Percentiles rank a stretch among this genome's conserved stretches.
These are phyloP conservation scores for Isatis tinctoria DNA, from an alignment of 345 rosid species.

Conservation along the genomic window DNA sequence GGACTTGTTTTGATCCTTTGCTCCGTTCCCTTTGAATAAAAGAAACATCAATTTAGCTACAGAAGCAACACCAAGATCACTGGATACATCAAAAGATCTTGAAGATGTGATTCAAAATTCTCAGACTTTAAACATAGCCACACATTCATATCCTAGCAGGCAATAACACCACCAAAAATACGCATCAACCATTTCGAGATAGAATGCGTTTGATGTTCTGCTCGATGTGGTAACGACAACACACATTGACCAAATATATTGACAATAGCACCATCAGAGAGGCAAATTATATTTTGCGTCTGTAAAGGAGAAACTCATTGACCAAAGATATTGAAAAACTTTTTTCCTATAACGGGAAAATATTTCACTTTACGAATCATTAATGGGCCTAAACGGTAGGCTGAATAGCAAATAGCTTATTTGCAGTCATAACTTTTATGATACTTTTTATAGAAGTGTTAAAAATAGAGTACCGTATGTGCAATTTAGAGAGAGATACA, in stretches of 20 bases:
- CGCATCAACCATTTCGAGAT: background rate
- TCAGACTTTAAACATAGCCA: too few species aligned
- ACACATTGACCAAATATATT: too few species aligned
- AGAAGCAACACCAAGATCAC: background rate
- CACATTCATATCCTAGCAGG: background rate
- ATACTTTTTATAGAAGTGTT: background rate
- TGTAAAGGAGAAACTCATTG: too few species aligned
- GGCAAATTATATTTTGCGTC: too few species aligned
- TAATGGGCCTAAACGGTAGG: background rate
- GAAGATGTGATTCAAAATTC: background rate
- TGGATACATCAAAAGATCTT: background rate
- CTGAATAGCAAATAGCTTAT: background rate
- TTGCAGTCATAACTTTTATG: background rate
- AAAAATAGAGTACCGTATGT: background rate
- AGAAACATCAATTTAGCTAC: background rate
- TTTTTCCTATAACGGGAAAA: background rate
- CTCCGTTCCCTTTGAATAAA: background rate
- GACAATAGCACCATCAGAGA: background rate
- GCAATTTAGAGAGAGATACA: constrained; percentile 9
- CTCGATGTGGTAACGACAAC: background rate
- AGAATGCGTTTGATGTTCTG: background rate
- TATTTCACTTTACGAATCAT: background rate
- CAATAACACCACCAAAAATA: background rate
- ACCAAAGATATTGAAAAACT: too few species aligned
- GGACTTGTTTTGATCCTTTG: background rate